These are phyloP conservation scores for Cryphonectria parasitica DNA, from an alignment of 2,329 filamentous ascomycete species.

Conservation along the genomic window DNA sequence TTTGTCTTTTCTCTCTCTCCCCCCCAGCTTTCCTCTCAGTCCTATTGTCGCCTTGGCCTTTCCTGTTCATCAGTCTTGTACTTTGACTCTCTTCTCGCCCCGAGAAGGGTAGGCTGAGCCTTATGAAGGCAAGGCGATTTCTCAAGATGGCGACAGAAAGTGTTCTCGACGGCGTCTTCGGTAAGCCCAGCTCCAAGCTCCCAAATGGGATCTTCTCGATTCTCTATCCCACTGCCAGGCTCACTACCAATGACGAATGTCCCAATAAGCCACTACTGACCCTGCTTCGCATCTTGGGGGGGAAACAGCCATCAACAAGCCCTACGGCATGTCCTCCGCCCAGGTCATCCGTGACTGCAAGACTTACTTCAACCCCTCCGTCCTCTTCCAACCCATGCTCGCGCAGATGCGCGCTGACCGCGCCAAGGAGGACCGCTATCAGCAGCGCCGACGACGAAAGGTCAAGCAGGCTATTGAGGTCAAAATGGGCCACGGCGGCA, in stretches of 20 bases:
- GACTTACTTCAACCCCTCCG: conserved; percentile 78
- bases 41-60: not conserved
- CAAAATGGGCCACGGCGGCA: conserved; percentile 96
- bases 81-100: not conserved
- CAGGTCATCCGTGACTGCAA: conserved; percentile 90
- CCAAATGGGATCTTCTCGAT: not conserved
- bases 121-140: conserved; percentile 32
- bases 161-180: conserved; percentile 62
- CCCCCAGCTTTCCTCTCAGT: not conserved
- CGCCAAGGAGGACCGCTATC: conserved; percentile 59
- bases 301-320: conserved; percentile 80
- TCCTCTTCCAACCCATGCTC: conserved; percentile 78
- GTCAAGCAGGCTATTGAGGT: conserved; percentile 69
- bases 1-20: not conserved
- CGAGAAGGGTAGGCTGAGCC: conserved; percentile 6
- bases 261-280: not conserved
- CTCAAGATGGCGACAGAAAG: conserved; percentile 58
- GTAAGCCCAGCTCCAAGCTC: conserved; percentile 43
- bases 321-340: conserved; percentile 81
- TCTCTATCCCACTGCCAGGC: not conserved
- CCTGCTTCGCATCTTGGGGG: not conserved
- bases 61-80: not conserved
- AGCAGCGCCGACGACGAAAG: conserved; percentile 61
- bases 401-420: conserved; percentile 62
- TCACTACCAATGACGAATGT: not conserved